Percentiles rank a stretch among this genome's conserved stretches.
phyloP scores from a whole-genome alignment of 2,329 filamentous ascomycete genomes.

The Microthyrium microscopicum region DNA sequence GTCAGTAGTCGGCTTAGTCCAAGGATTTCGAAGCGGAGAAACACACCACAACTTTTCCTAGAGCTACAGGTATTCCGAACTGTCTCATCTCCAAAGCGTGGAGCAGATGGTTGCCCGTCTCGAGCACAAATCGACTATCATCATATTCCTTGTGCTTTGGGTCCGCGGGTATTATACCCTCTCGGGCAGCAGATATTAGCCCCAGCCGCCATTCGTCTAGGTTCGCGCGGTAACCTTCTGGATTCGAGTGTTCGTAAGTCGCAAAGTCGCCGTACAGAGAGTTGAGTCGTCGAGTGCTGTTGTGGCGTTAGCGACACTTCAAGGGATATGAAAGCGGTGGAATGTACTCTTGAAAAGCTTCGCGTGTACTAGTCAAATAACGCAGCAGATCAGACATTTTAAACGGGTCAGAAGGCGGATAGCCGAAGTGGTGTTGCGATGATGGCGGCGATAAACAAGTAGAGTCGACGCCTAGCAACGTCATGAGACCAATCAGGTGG shows the following conservation, averaged over 20 bases:
- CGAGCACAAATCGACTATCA: conserved; percentile 28
- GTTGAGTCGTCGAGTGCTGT: too few species aligned
- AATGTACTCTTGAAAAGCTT: too few species aligned
- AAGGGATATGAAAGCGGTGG: too few species aligned
- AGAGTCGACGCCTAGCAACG: too few species aligned
- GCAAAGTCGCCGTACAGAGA: conserved; percentile 83
- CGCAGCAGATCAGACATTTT: too few species aligned
- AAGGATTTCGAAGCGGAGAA: neutral
- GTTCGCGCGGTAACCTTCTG: conserved; percentile 73
- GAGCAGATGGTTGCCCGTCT: conserved; percentile 45
- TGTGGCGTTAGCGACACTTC: too few species aligned
- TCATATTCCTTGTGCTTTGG: conserved; percentile 12
- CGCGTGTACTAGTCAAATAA: too few species aligned
- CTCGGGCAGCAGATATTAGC: conserved; percentile 49
- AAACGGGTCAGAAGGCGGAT: too few species aligned
- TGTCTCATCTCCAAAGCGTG: conserved; percentile 57
- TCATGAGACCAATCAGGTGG: too few species aligned
- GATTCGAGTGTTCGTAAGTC: conserved; percentile 57
- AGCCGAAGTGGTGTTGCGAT: too few species aligned
- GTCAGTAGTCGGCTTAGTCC: neutral
- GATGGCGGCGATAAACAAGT: too few species aligned
- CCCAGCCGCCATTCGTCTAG: conserved; percentile 62
- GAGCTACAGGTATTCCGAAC: conserved; percentile 63
- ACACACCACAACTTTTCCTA: conserved; percentile 55
- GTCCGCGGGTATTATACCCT: conserved; percentile 38